Evolutionary conservation across 805 yeast species (phyloP).

Genomic region (Ogataea zsoltii): DNA sequence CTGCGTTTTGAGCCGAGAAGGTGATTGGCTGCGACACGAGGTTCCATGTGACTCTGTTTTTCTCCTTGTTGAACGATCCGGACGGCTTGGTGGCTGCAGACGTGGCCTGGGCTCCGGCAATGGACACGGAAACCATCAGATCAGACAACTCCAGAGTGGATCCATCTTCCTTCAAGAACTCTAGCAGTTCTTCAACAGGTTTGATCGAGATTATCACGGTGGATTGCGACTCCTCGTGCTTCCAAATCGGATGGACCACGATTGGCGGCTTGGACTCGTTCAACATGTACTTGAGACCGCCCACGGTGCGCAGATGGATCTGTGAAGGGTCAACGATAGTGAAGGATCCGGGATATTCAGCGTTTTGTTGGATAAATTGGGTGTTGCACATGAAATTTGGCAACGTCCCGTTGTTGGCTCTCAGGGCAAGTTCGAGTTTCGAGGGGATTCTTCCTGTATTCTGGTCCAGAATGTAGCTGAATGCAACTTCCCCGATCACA

Average conservation of each 20-base stretch:
- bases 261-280: slow-evolving; percentile 62
- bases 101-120: slow-evolving; percentile 61
- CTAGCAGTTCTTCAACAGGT: slow-evolving; percentile 48
- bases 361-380: slow-evolving; percentile 48
- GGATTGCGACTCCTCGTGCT: slow-evolving; percentile 80
- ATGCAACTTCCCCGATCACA: slow-evolving; percentile 83
- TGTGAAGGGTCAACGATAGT: slow-evolving; percentile 46
- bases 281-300: slow-evolving; percentile 76
- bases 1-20: slow-evolving; percentile 38
- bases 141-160: slow-evolving; percentile 52
- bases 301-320: slow-evolving; percentile 65
- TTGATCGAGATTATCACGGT: slow-evolving; percentile 76
- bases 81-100: slow-evolving; percentile 88
- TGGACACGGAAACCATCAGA: slow-evolving; percentile 59
- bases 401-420: slow-evolving; percentile 42
- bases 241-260: slow-evolving; percentile 81
- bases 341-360: slow-evolving; percentile 34
- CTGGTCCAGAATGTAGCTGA: slow-evolving; percentile 54
- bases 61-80: slow-evolving; percentile 87
- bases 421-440: slow-evolving; percentile 41
- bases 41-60: slow-evolving; percentile 86
- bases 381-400: slow-evolving; percentile 52
- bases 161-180: slow-evolving; percentile 24
- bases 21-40: slow-evolving; percentile 42
- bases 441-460: slow-evolving; percentile 37